phyloP scores from a whole-genome alignment of 1,284 basidiomycete genomes.

The Trametes versicolor region DNA sequence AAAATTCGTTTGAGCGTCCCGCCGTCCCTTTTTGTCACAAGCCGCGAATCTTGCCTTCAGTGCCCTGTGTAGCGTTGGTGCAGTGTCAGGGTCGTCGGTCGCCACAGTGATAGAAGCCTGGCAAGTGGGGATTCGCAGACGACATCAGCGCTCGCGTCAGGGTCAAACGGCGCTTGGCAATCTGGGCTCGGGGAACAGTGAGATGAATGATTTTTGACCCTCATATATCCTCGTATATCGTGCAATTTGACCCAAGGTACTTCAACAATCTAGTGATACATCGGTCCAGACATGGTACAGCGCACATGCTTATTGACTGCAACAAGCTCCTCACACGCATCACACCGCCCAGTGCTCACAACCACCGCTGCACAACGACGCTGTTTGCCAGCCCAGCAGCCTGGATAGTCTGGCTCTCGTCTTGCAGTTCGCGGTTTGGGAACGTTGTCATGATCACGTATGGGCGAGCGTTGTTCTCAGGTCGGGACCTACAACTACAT shows the following conservation, averaged over 20 bases:
- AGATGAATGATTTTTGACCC: too few species aligned
- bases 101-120: neutral
- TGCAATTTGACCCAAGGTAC: conserved; percentile 9
- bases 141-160: too few species aligned
- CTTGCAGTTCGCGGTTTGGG: conserved; percentile 80
- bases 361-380: conserved; percentile 89
- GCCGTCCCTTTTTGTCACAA: conserved; percentile 15
- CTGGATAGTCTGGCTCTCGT: conserved; percentile 76
- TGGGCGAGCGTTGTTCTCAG: conserved; percentile 68
- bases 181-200: neutral
- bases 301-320: neutral
- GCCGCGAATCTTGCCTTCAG: neutral
- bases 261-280: conserved; percentile 27
- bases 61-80: too few species aligned
- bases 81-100: neutral
- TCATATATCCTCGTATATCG: neutral
- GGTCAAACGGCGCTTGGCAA: neutral
- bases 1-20: conserved; percentile 10
- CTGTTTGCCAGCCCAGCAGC: conserved; percentile 82
- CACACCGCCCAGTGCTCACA: conserved; percentile 45
- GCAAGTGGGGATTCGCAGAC: neutral
- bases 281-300: neutral
- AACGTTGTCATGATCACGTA: conserved; percentile 90
- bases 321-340: neutral
- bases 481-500: conserved; percentile 66